Evolutionary conservation across 2,329 filamentous ascomycete species (phyloP), one percentile per base, ranked within the genome.

Genomic region (Aspergillus sp.): DNA sequence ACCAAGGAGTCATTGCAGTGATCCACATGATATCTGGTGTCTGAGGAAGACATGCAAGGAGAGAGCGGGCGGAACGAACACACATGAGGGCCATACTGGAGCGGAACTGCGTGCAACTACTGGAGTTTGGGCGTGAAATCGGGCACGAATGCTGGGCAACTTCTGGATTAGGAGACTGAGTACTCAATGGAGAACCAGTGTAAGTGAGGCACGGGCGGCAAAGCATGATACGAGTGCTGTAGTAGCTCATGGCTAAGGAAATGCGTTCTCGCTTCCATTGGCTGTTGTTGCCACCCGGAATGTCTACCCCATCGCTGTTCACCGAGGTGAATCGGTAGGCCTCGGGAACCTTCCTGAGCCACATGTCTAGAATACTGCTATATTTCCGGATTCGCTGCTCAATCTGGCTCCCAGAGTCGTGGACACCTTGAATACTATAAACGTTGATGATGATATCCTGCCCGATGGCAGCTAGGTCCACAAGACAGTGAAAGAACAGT

Each of bases 201-300:
- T 74, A 70, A 19, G 74, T 76, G 32, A 80, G 73, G 60, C 76
- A 80, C 3, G 79, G 79, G 36, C 79, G 74, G 61, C 72, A 75
- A 43, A 80, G 72, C 9, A 72, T 74, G 48, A 79, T 76, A 6
- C 74, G 71, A n/a, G 75, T 69, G 43, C 77, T 76, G 60, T 78
- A 79, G 63, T 76, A 80, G 64, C 69, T 69, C 62, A 81, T 72
- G 4, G 76, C 78, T 9, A 81, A 68, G 59, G 67, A 69, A 58
- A 76, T 66, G 5, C 75, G 71, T 55, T 74, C 69, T 25, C 76
- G 72, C 9, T 69, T 50, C 48, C 60, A 65, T 10, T 5, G 17
- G 2, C 8, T 39, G 0, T 63, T 60, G 2, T 65, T 48, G 6
- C 65, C 56, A 5, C 59, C 55, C 2, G 69, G 48, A 36, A 68